Conservation (phyloP, 164 flowering plant genomes). For the Warburgia ugandensis region DNA sequence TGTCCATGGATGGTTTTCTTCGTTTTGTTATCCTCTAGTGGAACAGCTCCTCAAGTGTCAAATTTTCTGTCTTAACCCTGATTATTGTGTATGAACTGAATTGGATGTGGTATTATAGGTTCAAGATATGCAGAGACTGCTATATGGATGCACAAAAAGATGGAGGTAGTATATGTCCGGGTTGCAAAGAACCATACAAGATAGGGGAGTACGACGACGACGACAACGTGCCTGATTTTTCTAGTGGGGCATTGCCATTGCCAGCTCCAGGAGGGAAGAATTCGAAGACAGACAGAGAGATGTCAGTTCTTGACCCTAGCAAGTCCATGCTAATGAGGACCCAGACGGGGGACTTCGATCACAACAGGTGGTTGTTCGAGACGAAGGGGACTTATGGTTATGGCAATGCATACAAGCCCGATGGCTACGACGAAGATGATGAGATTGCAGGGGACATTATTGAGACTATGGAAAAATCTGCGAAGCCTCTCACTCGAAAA, state of each 20-base stretch:
- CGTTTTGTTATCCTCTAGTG: too few relatives aligned
- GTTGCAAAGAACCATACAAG: constrained; percentile 64
- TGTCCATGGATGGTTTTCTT: too few relatives aligned
- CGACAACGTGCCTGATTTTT: constrained; percentile 12
- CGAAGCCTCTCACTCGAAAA: constrained; percentile 68
- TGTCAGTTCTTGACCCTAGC: constrained; percentile 47
- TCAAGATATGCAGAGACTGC: constrained; percentile 72
- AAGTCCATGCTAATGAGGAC: constrained; percentile 42
- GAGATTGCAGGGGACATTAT: constrained; percentile 14
- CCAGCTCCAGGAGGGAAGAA: constrained; percentile 28
- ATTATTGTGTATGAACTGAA: too few relatives aligned
- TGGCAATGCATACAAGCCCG: constrained; percentile 69
- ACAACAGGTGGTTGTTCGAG: constrained; percentile 74
- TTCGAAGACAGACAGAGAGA: constrained; percentile 24
- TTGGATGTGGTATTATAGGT: constrained; percentile 21
- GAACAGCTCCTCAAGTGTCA: too few relatives aligned
- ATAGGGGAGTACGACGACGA: constrained; percentile 38
- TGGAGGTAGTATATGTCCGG: constrained; percentile 50
- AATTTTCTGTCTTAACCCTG: too few relatives aligned
- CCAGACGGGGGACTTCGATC: constrained; percentile 71
- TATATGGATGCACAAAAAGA: constrained; percentile 60
- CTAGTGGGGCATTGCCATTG: constrained; percentile 34
- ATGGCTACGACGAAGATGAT: constrained; percentile 25
- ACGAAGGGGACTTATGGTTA: constrained; percentile 72
- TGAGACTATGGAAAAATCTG: constrained; percentile 44